Conservation (phyloP, 371 early-diverging fungal genomes). For the Apophysomyces variabilis region DNA sequence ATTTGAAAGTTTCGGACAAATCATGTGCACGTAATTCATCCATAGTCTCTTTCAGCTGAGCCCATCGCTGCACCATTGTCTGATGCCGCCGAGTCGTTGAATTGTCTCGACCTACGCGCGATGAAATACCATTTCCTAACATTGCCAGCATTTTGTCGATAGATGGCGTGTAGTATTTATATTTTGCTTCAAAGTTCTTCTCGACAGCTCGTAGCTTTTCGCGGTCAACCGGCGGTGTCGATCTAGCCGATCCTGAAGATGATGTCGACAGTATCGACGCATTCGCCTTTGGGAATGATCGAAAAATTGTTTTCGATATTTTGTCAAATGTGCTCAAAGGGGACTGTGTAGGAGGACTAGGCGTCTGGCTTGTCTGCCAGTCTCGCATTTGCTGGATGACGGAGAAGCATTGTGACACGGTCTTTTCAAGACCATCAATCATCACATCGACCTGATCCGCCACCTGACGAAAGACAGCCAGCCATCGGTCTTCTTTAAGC, state of each 20-base stretch:
- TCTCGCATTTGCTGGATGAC: conserved; percentile 52
- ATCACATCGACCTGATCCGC: conserved; percentile 63
- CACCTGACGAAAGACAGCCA: conserved; percentile 60
- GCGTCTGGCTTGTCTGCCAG: conserved; percentile 19
- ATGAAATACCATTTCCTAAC: conserved; percentile 62
- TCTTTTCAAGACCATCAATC: conserved; percentile 65
- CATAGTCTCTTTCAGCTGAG: conserved; percentile 52
- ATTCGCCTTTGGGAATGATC: conserved; percentile 19
- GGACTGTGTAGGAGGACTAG: conserved; percentile 1
- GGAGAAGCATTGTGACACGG: conserved; percentile 57
- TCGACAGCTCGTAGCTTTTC: conserved; percentile 56
- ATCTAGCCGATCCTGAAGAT: conserved; percentile 21
- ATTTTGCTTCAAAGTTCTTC: conserved; percentile 67
- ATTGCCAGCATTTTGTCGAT: conserved; percentile 64
- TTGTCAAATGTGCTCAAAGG: not conserved
- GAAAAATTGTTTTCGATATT: conserved; percentile 24
- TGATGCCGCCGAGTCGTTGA: conserved; percentile 50
- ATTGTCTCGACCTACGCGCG: conserved; percentile 50
- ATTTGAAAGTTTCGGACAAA: conserved; percentile 46
- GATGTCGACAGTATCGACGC: conserved; percentile 26
- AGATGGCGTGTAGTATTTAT: conserved; percentile 63
- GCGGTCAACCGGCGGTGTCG: conserved; percentile 38
- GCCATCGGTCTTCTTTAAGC: conserved; percentile 64
- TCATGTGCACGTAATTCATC: conserved; percentile 57
- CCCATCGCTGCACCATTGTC: conserved; percentile 58